Base-by-base conservation (phyloP, 1,284 basidiomycete genomes). In the Trichosporon sp. region DNA sequence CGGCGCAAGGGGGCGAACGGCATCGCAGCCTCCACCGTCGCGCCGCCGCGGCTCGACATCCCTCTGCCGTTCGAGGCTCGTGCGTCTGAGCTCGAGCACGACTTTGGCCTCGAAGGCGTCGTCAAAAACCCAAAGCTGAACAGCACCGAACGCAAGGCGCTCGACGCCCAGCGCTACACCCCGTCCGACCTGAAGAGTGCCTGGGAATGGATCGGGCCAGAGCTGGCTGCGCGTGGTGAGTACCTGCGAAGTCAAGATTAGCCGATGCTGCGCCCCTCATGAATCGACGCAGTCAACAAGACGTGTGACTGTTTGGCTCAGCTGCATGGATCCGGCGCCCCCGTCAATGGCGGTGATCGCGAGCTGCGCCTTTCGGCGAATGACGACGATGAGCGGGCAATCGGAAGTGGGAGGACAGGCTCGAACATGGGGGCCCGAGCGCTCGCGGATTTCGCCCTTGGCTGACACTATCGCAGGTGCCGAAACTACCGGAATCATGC, bases 141-240 rank as follows among this genome's bases (percentile, higher is more conserved):
- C 5, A 26, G 61, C 11, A 74, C 73, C 19, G 81, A 82, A 70
- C 69, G 70, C 37, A 67, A 71, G 21, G 69, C 74, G 51, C 70
- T 82, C 51, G 72, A 75, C 31, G 69, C 69, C 4, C 71, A 78
- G 56, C 70, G 72, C 21, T 77, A 74, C 67, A 70, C 68, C 2
- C 68, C 74, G 8, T 76, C 74, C 12, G 79, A 80, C 54, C 73
- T 80, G 5, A 71, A 67, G 59, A 64, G 71, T 4, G 78, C 73
- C 10, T 81, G 79, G 80, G 75, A 76, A n/a, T 71, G 75, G 61
- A 72, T 82, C 19, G 80, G 80, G 1, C 68, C 73, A 14, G 77
- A 76, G n/a, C 71, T 82, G 32, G 74, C 59, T 59, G 71, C 75
- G 32, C 71, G 70, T 51, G 78, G 81, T 82, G 69, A 69, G 78